Conservation (phyloP, 2,329 filamentous ascomycete genomes). For the Xenosphaeropsis pyriputrescens region DNA sequence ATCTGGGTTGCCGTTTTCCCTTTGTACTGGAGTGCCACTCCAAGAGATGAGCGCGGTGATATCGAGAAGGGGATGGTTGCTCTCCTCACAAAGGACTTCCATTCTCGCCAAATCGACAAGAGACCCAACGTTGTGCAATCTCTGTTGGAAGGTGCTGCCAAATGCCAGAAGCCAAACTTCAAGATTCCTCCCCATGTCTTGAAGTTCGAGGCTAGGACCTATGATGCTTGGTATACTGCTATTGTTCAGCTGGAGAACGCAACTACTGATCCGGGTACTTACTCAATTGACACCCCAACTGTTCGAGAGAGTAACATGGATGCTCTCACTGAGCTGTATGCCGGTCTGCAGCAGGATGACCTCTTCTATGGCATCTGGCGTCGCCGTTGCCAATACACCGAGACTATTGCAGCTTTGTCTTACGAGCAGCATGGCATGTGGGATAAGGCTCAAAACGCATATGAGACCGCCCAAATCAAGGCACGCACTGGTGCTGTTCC, state of each 20-base stretch:
- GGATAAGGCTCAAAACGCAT: slow-evolving; percentile 96
- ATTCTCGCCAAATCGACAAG: slow-evolving; percentile 85
- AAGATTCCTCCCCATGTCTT: slow-evolving; percentile 92
- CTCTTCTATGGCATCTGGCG: slow-evolving; percentile 97
- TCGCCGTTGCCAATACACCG: slow-evolving; percentile 85
- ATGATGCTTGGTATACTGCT: slow-evolving; percentile 95
- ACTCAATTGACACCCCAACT: slow-evolving; percentile 56
- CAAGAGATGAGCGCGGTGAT: slow-evolving; percentile 77
- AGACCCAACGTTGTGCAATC: slow-evolving; percentile 92
- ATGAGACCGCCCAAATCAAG: slow-evolving; percentile 94
- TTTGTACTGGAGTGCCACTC: slow-evolving; percentile 80
- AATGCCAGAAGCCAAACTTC: slow-evolving; percentile 63
- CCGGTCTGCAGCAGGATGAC: slow-evolving; percentile 84
- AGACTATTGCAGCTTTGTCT: slow-evolving; percentile 91
- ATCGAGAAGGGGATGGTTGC: slow-evolving; percentile 84
- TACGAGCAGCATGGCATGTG: slow-evolving; percentile 99
- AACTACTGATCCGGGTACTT: slow-evolving; percentile 57
- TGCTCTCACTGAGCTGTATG: slow-evolving; percentile 86
- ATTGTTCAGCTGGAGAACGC: slow-evolving; percentile 81
- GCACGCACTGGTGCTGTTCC: slow-evolving; percentile 91
- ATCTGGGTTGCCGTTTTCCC: slow-evolving; percentile 89
- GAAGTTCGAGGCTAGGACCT: slow-evolving; percentile 88
- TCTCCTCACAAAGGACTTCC: slow-evolving; percentile 87
- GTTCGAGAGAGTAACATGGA: slow-evolving; percentile 92
- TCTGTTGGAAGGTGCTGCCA: slow-evolving; percentile 74